Evolutionary conservation across 495 filamentous ascomycete species (phyloP).

Genomic region (Aspergillus nanangensis): DNA sequence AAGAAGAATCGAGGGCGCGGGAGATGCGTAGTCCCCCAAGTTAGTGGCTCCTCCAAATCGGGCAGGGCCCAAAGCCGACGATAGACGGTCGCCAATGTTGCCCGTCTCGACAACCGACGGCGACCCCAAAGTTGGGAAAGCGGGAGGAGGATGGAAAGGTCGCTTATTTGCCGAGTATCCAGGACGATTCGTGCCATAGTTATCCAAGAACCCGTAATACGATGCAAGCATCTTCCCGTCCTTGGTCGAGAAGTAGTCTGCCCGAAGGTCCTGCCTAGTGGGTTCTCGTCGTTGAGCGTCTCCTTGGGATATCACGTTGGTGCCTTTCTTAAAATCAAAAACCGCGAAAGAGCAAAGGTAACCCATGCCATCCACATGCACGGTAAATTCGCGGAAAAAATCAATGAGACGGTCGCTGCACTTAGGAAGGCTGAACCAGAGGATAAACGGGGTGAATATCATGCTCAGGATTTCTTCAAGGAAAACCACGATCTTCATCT

Average conservation of each 20-base stretch:
- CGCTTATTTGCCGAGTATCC: conserved; percentile 44
- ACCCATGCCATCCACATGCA: conserved; percentile 93
- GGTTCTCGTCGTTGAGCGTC: conserved; percentile 26
- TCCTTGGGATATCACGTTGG: conserved; percentile 48
- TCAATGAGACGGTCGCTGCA: conserved; percentile 92
- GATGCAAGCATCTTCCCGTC: conserved; percentile 97
- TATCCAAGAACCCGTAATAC: conserved; percentile 87
- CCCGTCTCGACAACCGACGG: conserved; percentile 50
- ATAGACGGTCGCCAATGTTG: conserved; percentile 36
- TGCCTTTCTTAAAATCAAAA: conserved; percentile 92
- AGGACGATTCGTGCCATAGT: conserved; percentile 68
- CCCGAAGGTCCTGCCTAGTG: conserved; percentile 58
- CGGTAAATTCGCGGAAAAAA: conserved; percentile 95
- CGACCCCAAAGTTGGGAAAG: conserved; percentile 67
- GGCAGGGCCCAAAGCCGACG: conserved; percentile 17
- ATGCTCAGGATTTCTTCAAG: conserved; percentile 89
- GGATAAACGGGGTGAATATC: conserved; percentile 83
- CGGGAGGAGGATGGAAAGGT: conserved; percentile 72
- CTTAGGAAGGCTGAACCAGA: conserved; percentile 82
- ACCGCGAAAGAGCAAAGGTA: conserved; percentile 96
- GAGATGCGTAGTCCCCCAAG: too few relatives aligned
- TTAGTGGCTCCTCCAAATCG: too few relatives aligned
- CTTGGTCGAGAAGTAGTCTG: conserved; percentile 91
- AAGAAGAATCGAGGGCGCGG: conserved; percentile 73
- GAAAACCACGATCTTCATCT: conserved; percentile 86